Percentiles rank a stretch among this genome's conserved stretches.
Conservation (phyloP, 2,329 filamentous ascomycete genomes). For the Tolypocladium album region DNA sequence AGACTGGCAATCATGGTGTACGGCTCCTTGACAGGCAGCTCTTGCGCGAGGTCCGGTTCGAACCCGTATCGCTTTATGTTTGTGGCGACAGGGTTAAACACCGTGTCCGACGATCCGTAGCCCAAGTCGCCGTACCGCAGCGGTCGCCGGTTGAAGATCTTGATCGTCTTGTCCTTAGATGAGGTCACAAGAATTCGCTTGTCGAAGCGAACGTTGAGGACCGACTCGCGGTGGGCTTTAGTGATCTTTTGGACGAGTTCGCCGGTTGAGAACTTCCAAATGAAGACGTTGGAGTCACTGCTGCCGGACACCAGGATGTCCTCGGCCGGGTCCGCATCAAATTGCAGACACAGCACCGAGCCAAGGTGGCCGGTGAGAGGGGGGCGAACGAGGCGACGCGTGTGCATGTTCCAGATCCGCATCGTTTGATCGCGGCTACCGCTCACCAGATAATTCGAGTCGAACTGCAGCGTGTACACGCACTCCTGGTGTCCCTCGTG, state of each 20-base stretch:
- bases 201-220: slow-evolving; percentile 89
- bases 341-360: slow-evolving; percentile 90
- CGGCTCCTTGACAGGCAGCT: slow-evolving; percentile 45
- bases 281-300: slow-evolving; percentile 79
- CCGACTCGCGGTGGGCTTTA: slow-evolving; percentile 77
- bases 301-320: slow-evolving; percentile 94
- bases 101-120: slow-evolving; percentile 28
- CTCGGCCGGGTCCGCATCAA: slow-evolving; percentile 77
- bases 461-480: slow-evolving; percentile 90
- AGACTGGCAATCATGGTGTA: slow-evolving; percentile 72
- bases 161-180: slow-evolving; percentile 95
- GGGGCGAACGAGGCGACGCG: slow-evolving; percentile 61
- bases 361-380: slow-evolving; percentile 69
- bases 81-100: slow-evolving; percentile 41
- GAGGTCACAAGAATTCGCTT: slow-evolving; percentile 87
- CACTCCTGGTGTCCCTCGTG: slow-evolving; percentile 84
- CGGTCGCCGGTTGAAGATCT: slow-evolving; percentile 77
- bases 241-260: slow-evolving; percentile 66
- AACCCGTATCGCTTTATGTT: slow-evolving; percentile 45
- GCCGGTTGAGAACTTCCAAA: slow-evolving; percentile 91
- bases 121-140: slow-evolving; percentile 51
- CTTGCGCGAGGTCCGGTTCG: slow-evolving; percentile 31
- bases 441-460: slow-evolving; percentile 76
- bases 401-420: slow-evolving; percentile 82
- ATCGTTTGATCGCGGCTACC: slow-evolving; percentile 84